These are phyloP conservation scores for Exophiala bonariae DNA, from an alignment of 2,329 filamentous ascomycete genomes.

Conservation along the genomic window DNA sequence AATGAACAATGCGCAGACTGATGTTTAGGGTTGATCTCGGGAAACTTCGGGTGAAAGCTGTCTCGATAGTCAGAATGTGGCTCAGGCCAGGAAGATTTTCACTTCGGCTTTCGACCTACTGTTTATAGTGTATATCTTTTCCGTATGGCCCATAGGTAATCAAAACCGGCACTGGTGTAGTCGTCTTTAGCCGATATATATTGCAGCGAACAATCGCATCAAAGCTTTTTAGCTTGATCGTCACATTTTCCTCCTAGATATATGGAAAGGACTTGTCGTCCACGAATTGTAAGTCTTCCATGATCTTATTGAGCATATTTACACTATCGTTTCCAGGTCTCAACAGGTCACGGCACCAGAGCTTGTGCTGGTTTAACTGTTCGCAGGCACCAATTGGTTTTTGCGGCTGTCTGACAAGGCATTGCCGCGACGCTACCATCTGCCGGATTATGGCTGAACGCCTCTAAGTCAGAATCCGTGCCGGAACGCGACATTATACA, in stretches of 20 bases:
- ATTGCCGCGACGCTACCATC: too few relatives aligned
- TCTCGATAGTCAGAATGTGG: neutral
- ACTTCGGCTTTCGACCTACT: constrained; percentile 45
- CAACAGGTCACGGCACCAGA: too few relatives aligned
- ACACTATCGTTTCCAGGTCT: too few relatives aligned
- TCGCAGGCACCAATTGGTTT: too few relatives aligned
- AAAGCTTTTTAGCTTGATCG: constrained; percentile 41
- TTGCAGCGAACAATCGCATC: constrained; percentile 50
- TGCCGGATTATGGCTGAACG: too few relatives aligned
- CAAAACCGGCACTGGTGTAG: constrained; percentile 57
- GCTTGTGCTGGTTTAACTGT: too few relatives aligned
- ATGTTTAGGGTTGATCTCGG: constrained; percentile 56
- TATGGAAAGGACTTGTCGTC: constrained; percentile 36
- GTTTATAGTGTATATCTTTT: constrained; percentile 65
- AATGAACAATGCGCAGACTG: constrained; percentile 56
- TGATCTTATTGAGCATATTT: too few relatives aligned
- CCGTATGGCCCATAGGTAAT: constrained; percentile 73
- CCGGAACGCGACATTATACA: too few relatives aligned
- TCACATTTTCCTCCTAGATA: constrained; percentile 52
- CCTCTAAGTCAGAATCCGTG: too few relatives aligned
- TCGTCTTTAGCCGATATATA: constrained; percentile 49
- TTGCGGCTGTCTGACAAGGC: too few relatives aligned
- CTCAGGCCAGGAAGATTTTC: too few relatives aligned
- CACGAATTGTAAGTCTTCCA: too few relatives aligned
- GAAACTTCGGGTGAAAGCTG: constrained; percentile 50